phyloP scores from a whole-genome alignment of 2,329 filamentous ascomycete species.

The Endoconidiophora laricicola region DNA sequence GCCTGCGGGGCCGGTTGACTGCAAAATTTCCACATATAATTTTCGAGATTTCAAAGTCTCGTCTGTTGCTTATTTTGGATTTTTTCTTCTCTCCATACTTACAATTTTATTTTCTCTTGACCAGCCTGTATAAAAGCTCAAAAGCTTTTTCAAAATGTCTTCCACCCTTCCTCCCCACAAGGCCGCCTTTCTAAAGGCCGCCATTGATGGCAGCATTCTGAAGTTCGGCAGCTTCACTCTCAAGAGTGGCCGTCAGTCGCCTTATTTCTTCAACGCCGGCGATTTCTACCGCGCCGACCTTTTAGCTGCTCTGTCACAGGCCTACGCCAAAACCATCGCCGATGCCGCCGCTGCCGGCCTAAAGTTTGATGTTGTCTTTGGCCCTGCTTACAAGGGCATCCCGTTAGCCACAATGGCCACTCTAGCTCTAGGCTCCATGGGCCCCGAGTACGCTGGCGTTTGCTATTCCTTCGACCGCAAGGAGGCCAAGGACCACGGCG shows the following conservation, averaged over 20 bases:
- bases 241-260: conserved; percentile 80
- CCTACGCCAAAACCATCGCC: conserved; percentile 57
- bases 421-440: conserved; percentile 56
- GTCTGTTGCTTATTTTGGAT: not conserved
- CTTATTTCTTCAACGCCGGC: conserved; percentile 97
- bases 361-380: conserved; percentile 75
- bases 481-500: conserved; percentile 89
- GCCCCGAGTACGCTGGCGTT: conserved; percentile 48
- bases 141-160: conserved; percentile 22
- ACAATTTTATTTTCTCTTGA: not conserved
- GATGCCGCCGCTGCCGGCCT: conserved; percentile 27
- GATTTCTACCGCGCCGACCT: conserved; percentile 72
- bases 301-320: conserved; percentile 58
- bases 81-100: not conserved
- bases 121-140: not conserved
- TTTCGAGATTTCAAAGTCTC: not conserved
- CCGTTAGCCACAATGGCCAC: conserved; percentile 67
- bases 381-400: conserved; percentile 92
- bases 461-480: conserved; percentile 92
- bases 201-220: conserved; percentile 52
- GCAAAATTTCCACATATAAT: conserved; percentile 3
- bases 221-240: conserved; percentile 75
- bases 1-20: conserved; percentile 1
- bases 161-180: conserved; percentile 45
- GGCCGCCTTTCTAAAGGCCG: conserved; percentile 51